Evolutionary conservation across 495 filamentous ascomycete genomes (phyloP), one percentile per base, ranked within the genome.

Genomic region (Podospora fimiseda): DNA sequence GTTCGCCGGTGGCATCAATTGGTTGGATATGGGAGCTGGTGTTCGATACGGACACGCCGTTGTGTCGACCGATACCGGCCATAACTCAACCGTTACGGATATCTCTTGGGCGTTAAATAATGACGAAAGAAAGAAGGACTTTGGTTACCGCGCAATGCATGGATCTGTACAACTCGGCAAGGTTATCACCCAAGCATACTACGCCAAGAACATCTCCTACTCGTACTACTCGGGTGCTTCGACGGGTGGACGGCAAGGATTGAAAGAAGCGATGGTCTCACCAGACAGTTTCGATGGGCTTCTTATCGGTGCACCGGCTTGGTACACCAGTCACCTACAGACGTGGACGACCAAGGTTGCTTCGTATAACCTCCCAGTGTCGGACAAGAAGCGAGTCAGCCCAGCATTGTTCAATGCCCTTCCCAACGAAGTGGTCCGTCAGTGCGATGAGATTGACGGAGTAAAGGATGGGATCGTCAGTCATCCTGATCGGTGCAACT

Each of bases 391-490:
- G 15, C 80, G 75, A 49, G 77, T 87, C 8, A 62, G 78, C 0
- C 14, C 70, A 13, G 55, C 64, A 2, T 54, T 77, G 11, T 80
- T 81, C 63, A 52, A 62, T 0, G 57, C 70, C 1, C 67, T 78
- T 23, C 65, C 71, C 0, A 76, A 80, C 53, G 77, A 83, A 15
- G 42, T 86, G 4, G 23, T 79, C 13, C 70, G 73, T 14, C 84
- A 87, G 57, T 89, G 85, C 55, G 84, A 89, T 58, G 53, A 39
- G 0, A 63, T 80, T 19, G 85, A 88, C 59, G 84, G 85, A 1
- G 70, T 82, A 0, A 60, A 66, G 5, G 85, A 87, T 53, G 79
- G 75, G 18, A 82, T 87, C 61, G 78, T 88, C 49, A 78, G 77
- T 46, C 70, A 79, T 48, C 78, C 83, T 0, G 66, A 74, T 37